phyloP scores from a whole-genome alignment of 2,329 filamentous ascomycete genomes.

The Phialophora macrospora region DNA sequence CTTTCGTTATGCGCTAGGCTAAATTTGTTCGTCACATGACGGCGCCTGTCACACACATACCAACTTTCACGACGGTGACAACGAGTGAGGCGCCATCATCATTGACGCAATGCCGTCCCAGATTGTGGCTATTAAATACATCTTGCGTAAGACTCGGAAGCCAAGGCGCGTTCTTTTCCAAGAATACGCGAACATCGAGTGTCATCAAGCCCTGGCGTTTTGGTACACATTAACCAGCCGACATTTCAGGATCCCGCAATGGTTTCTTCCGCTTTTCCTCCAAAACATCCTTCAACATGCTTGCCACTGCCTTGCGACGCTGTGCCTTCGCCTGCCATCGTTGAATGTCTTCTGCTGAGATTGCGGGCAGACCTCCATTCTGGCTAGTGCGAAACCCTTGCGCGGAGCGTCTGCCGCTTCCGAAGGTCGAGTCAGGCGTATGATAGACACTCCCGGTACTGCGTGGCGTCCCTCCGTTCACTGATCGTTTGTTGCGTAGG shows the following conservation, averaged over 20 bases:
- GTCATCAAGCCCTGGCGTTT: background rate
- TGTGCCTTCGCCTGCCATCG: conserved; percentile 37
- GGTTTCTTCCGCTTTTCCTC: conserved; percentile 31
- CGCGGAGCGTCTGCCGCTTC: conserved; percentile 30
- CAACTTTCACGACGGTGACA: background rate
- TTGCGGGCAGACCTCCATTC: conserved; percentile 26
- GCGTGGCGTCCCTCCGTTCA: conserved; percentile 30
- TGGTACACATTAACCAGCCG: background rate
- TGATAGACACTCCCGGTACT: conserved; percentile 39
- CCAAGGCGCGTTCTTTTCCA: background rate
- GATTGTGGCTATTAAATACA: background rate
- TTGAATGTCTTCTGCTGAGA: conserved; percentile 37
- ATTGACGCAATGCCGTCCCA: background rate
- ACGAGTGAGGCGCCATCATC: background rate
- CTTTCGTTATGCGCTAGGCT: background rate
- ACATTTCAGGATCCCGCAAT: background rate
- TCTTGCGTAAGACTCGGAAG: background rate
- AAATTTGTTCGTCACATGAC: background rate
- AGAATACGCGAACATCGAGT: background rate
- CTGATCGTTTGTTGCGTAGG: conserved; percentile 18
- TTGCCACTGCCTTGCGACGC: conserved; percentile 37
- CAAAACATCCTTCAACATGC: conserved; percentile 36
- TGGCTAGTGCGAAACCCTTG: conserved; percentile 25
- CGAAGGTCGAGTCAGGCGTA: conserved; percentile 38
- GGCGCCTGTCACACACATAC: background rate